Percentiles rank a stretch among this genome's conserved stretches.
Conservation (phyloP, 495 filamentous ascomycete species). For the Ascodesmis nigricans region DNA sequence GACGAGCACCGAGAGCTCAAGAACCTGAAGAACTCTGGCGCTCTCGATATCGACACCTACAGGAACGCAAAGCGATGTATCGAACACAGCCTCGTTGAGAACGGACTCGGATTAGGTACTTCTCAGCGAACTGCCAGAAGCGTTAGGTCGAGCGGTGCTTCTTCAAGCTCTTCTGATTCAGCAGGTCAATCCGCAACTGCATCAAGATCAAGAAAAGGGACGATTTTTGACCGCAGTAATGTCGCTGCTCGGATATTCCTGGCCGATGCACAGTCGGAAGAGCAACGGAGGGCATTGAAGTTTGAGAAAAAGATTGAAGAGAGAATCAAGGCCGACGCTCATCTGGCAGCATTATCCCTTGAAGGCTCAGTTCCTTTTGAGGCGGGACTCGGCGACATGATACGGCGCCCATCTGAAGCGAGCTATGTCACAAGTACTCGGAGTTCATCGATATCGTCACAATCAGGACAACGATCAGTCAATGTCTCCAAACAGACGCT, state of each 20-base stretch:
- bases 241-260: slow-evolving; percentile 12
- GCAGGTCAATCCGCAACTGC: too few species aligned
- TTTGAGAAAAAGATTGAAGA: slow-evolving; percentile 5
- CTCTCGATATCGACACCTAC: slow-evolving; percentile 10
- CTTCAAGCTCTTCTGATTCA: too few species aligned
- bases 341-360: slow-evolving; percentile 3
- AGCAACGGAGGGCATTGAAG: slow-evolving; percentile 5
- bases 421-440: too few species aligned
- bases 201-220: slow-evolving; percentile 13
- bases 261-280: slow-evolving; percentile 8
- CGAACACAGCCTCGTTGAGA: background rate
- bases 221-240: slow-evolving; percentile 18
- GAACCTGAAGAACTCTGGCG: slow-evolving; percentile 5
- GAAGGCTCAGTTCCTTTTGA: too few species aligned
- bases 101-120: background rate
- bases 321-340: slow-evolving; percentile 6
- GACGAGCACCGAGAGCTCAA: slow-evolving; percentile 10
- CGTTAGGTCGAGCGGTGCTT: too few species aligned
- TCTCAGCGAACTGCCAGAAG: too few species aligned
- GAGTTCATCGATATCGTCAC: too few species aligned
- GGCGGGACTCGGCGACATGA: too few species aligned
- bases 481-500: too few species aligned
- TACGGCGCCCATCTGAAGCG: too few species aligned
- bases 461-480: too few species aligned
- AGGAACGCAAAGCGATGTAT: too few species aligned